These are phyloP conservation scores for Aureobasidium sp. DNA, from an alignment of 2,329 filamentous ascomycete species.

Conservation along the genomic window DNA sequence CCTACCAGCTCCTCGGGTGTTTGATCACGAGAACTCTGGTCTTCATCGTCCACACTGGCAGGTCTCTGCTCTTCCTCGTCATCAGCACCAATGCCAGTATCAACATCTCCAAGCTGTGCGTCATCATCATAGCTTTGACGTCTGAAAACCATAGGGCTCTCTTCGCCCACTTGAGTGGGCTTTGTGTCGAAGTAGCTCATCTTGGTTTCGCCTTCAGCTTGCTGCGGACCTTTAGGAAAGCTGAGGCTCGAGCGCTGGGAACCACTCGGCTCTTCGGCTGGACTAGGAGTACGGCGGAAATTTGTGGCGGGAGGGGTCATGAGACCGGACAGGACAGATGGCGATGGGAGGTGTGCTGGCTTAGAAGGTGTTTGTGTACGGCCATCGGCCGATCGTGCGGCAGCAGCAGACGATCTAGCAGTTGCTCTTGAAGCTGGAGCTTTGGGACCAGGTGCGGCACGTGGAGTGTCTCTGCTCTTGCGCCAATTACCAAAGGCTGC, in stretches of 20 bases:
- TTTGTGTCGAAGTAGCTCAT: neutral
- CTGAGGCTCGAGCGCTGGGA: slow-evolving; percentile 13
- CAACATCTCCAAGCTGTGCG: slow-evolving; percentile 46
- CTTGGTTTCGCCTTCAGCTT: neutral
- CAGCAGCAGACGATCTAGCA: slow-evolving; percentile 2
- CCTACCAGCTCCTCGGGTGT: slow-evolving; percentile 10
- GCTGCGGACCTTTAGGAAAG: slow-evolving; percentile 18
- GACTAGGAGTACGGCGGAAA: slow-evolving; percentile 54
- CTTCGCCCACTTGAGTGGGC: slow-evolving; percentile 23
- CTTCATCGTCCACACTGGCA: slow-evolving; percentile 21
- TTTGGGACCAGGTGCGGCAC: neutral
- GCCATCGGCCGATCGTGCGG: neutral
- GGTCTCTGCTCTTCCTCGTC: slow-evolving; percentile 24
- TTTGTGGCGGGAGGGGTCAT: slow-evolving; percentile 83
- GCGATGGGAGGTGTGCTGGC: slow-evolving; percentile 43
- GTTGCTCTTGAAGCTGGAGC: slow-evolving; percentile 1
- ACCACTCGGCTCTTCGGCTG: slow-evolving; percentile 18
- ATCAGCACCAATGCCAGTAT: slow-evolving; percentile 33
- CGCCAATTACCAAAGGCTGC: slow-evolving; percentile 98
- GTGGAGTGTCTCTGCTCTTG: slow-evolving; percentile 25
- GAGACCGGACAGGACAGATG: slow-evolving; percentile 67
- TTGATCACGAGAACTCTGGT: slow-evolving; percentile 18
- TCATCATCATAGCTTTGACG: slow-evolving; percentile 54
- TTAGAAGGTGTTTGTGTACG: slow-evolving; percentile 52
- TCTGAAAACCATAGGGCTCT: slow-evolving; percentile 46